Conservation (phyloP, 768 basidiomycete species). For the Leucogyrophana mollusca region DNA sequence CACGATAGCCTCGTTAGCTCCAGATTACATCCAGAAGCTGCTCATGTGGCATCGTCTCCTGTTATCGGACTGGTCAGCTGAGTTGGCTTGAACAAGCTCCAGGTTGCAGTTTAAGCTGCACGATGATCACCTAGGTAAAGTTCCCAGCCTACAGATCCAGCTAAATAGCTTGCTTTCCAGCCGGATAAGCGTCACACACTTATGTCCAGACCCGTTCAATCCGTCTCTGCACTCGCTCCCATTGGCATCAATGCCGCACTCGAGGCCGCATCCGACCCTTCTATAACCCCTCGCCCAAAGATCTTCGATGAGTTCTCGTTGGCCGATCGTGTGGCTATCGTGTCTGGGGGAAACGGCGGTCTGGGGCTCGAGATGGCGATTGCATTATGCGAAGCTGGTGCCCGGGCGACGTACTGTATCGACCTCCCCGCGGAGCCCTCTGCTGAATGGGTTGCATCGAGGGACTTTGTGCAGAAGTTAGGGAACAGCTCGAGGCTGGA, state of each 20-base stretch:
- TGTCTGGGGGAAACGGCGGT: conserved; percentile 65
- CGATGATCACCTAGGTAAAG: conserved; percentile 2
- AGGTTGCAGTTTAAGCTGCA: no score
- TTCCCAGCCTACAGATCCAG: no score
- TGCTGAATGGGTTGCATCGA: conserved; percentile 56
- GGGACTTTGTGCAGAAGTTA: conserved; percentile 49
- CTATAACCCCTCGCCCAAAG: conserved; percentile 39
- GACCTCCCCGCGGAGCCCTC: conserved; percentile 59
- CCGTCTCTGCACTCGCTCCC: conserved; percentile 54
- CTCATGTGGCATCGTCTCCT: no score
- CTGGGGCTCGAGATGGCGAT: conserved; percentile 86
- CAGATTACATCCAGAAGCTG: no score
- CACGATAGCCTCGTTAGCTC: no score
- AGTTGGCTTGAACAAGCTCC: no score
- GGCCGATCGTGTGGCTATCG: conserved; percentile 54
- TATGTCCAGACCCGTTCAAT: conserved; percentile 25
- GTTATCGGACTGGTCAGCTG: no score
- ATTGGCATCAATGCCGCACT: conserved; percentile 64
- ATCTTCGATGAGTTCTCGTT: conserved; percentile 62
- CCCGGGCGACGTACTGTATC: conserved; percentile 65
- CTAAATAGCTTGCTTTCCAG: neutral
- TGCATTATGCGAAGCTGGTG: conserved; percentile 70
- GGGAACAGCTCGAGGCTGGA: conserved; percentile 45
- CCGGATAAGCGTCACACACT: no score
- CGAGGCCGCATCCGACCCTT: conserved; percentile 36